A percentile compares a stretch with the other conserved stretches of the same genome.
These are phyloP conservation scores for Bipolaris gigantea DNA, from an alignment of 2,329 filamentous ascomycete genomes.

Conservation along the genomic window DNA sequence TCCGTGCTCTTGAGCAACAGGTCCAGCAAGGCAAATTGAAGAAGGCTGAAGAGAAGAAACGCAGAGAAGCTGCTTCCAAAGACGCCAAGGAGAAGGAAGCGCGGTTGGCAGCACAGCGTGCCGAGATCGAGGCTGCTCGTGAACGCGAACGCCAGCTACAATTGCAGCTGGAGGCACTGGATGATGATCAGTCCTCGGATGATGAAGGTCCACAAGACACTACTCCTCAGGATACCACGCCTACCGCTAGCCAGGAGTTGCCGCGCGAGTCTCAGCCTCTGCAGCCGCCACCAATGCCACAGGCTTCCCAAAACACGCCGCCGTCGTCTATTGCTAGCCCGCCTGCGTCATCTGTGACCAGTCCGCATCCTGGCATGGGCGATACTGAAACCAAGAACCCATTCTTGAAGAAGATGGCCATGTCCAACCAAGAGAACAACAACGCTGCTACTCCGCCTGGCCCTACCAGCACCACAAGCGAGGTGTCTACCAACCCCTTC, in stretches of 20 bases:
- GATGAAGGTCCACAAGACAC: constrained; percentile 77
- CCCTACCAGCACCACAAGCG: constrained; percentile 46
- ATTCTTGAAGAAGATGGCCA: constrained; percentile 86
- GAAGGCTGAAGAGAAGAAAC: constrained; percentile 94
- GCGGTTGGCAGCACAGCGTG: constrained; percentile 79
- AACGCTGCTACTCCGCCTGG: constrained; percentile 47
- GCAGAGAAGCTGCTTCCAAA: constrained; percentile 82
- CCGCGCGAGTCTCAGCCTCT: constrained; percentile 50
- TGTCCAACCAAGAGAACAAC: constrained; percentile 61
- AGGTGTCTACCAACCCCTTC: constrained; percentile 85
- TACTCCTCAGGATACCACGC: constrained; percentile 63
- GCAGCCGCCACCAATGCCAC: constrained; percentile 49
- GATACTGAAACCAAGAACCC: constrained; percentile 89
- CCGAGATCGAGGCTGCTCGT: constrained; percentile 87
- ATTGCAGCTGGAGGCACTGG: constrained; percentile 77
- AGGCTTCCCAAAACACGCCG: constrained; percentile 45
- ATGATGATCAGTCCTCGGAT: constrained; percentile 68
- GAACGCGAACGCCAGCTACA: constrained; percentile 89
- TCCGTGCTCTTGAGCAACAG: constrained; percentile 90
- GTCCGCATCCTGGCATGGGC: constrained; percentile 54
- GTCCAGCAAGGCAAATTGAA: constrained; percentile 90
- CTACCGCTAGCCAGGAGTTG: constrained; percentile 60
- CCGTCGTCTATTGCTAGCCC: constrained; percentile 52
- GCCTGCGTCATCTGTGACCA: constrained; percentile 54
- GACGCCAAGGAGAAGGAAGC: constrained; percentile 88